Base-by-base conservation (phyloP, 2,329 filamentous ascomycete species). In the Cephalotrichum gorgonifer region DNA sequence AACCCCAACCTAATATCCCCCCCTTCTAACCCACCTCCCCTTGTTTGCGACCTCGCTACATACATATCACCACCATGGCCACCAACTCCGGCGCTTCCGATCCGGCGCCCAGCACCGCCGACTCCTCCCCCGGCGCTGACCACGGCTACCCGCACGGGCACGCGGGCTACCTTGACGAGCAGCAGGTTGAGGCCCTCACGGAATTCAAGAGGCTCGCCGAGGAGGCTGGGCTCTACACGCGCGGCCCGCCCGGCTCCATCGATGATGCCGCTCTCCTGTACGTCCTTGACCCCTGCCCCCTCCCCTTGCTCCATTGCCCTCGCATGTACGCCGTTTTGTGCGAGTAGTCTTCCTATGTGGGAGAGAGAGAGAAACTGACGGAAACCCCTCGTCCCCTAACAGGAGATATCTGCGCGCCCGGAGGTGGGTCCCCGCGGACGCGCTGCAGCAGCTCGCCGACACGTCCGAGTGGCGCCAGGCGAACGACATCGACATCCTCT, bases 381-480 rank as follows among this genome's bases (percentile, higher is more conserved):
- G 46, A 46, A 39, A 45, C 54, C 52, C 47, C 49, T 48, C 44
- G 22, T 45, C 38, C 44, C 35, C 25, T 47, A n/a, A 60, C 57
- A 93, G 88, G 53, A 88, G 90, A 52, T 96, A 85, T 64, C 74
- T 96, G 46, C 85, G 90, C 58, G 90, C 90, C 30, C 81, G 90
- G 50, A 85, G 82, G 64, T 96, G 91, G 73, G 70, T 84, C 26
- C 77, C 87, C 9, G 68, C 81, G 55, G 88, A 91, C 56, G 90
- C 90, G 12, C 83, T 83, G 62, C 75, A 71, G 51, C 90, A 96
- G 68, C 95, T 95, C 69, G 82, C 83, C 59, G 86, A 89, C 49
- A 95, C 89, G 1, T 88, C 95, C 65, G 79, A 86, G 51, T 96
- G 90, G 87, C 81, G 90, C 52, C 78, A 78, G 56, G 81, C 86